Base-by-base conservation (phyloP, 352 stramenopile species). In the Thalassiosira hispida region DNA sequence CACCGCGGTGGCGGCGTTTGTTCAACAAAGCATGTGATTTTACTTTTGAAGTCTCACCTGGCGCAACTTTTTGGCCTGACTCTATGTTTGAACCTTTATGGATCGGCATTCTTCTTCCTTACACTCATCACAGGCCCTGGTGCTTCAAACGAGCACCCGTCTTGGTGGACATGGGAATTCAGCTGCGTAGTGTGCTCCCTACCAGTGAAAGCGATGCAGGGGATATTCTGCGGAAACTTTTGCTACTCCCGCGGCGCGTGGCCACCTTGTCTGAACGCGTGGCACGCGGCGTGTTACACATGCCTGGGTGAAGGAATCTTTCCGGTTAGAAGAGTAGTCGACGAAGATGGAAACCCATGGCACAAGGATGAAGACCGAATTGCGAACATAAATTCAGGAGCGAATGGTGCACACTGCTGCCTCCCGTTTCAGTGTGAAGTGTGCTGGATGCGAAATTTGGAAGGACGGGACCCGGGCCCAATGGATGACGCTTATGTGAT, bases 191-290 rank as follows among this genome's bases (percentile, higher is more conserved):
- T 46, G 22, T 87, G 80, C 49, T 35, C 3, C 11, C 29, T 29
- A 9, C 12, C 31, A 16, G 31, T 78, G 33, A 57, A 25, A 11
- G 23, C 35, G 42, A 61, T 66, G 33, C 12, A 59, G 12, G 73
- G 62, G 0, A 61, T 88, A 12, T 83, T 85, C 62, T 88, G 81
- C 46, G 72, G 59, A 61, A 88, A 85, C 67, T 88, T 70, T 64
- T 60, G 40, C 20, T 27, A 44, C 38, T 52, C 51, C 38, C 46
- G 55, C n/a, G 67, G 20, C 2, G 47, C 20, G 31, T 83, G 25
- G 14, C 20, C 55, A n/a, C 6, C 27, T 0, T 88, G 84, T 40
- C 52, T 33, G 14, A 14, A 33, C 0, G 22, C 40, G 23, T 82
- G 73, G 65, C 65, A 82, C 33, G n/a, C 1, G 38, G 23, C 35